Evolutionary conservation across 2,329 filamentous ascomycete genomes (phyloP), one percentile per base, ranked within the genome.

Genomic region (Scleromitrula shiraiana): DNA sequence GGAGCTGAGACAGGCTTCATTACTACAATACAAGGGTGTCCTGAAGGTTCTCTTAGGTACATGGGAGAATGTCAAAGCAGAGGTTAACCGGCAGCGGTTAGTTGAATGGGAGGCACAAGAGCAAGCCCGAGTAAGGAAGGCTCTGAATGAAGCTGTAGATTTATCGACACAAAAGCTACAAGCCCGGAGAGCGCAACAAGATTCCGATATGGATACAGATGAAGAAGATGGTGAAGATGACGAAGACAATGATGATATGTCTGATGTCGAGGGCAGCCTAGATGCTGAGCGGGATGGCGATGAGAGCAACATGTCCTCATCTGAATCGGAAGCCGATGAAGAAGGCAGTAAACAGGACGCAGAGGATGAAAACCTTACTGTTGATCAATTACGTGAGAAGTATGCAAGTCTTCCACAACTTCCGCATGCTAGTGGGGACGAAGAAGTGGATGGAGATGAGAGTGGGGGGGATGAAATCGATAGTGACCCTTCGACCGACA

Each of bases 61-160:
- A 0, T 84, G 80, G 79, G 80, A 83, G 24, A 83, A 82, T 58
- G 78, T 83, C 10, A 76, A 68, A 41, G 62, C 64, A 0, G 78
- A 83, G 58, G 74, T 83, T 36, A 83, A 84, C 61, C 72, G 75
- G 19, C 70, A 71, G 22, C 72, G 80, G 2, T 53, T 83, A 14
- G 70, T 73, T 32, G 76, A 79, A 54, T 84, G 79, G 80, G 77
- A 84, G 55, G 78, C 74, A 2, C 77, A 80, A 53, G 80, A 83
- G 59, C 76, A 83, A 58, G 75, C 69, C 61, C 75, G 76, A 56
- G 76, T 77, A 62, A 82, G 75, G 67, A 82, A 78, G 60, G 87
- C 81, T 41, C 74, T 85, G 59, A 87, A 83, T 58, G 80, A 83
- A 68, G 85, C 80, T 58, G 82, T 86, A 58, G 85, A 82, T 52